Evolutionary conservation across 2,329 filamentous ascomycete genomes (phyloP).

Genomic region (Aspergillus calidoustus): DNA sequence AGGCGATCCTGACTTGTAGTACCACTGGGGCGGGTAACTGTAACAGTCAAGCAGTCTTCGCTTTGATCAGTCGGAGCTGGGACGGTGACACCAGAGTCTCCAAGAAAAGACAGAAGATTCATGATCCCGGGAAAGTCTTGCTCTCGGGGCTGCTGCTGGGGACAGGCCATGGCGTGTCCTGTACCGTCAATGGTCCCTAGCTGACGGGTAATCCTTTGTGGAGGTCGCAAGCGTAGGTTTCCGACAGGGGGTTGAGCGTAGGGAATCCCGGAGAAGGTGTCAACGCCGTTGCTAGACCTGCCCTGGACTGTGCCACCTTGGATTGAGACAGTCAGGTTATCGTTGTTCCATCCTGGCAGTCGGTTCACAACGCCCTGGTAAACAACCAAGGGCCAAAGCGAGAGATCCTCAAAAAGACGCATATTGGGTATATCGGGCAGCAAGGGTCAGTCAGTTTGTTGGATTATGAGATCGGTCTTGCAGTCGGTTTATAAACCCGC

Average conservation of each 20-base stretch:
- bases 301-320: conserved; percentile 55
- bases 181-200: conserved; percentile 68
- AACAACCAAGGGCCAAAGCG: too few species aligned
- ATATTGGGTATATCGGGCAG: too few species aligned
- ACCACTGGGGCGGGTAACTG: conserved; percentile 63
- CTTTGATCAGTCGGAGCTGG: conserved; percentile 60
- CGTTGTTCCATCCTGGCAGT: too few species aligned
- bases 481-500: too few species aligned
- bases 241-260: conserved; percentile 73
- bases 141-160: conserved; percentile 62
- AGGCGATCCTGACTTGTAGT: conserved; percentile 61
- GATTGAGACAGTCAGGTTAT: too few species aligned
- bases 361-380: too few species aligned
- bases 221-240: conserved; percentile 70
- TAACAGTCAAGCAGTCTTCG: conserved; percentile 69
- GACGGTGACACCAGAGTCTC: too few species aligned
- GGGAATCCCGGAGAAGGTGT: conserved; percentile 75
- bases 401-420: too few species aligned
- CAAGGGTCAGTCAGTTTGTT: too few species aligned
- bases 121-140: too few species aligned
- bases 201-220: conserved; percentile 58
- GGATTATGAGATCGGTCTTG: too few species aligned
- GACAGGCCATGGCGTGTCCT: conserved; percentile 65
- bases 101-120: too few species aligned
- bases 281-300: conserved; percentile 51